Evolutionary conservation across 805 yeast genomes (phyloP).

Genomic region (Saccharomycopsis javanensis): DNA sequence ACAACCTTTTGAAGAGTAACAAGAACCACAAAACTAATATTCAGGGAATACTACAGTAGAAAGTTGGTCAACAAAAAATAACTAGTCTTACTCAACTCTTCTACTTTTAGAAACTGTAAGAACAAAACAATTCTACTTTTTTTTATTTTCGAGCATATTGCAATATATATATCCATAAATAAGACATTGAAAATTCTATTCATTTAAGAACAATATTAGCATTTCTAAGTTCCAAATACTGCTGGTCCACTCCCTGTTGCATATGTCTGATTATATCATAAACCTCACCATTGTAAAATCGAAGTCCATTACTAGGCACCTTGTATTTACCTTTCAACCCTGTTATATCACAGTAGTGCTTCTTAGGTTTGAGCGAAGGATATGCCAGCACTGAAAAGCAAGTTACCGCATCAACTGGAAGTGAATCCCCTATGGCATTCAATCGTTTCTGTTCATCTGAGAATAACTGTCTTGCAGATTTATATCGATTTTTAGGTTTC

Average conservation of each 20-base stretch:
- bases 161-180: too few relatives aligned
- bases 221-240: slow-evolving; percentile 74
- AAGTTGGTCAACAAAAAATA: too few relatives aligned
- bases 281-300: slow-evolving; percentile 78
- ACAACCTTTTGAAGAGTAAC: too few relatives aligned
- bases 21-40: too few relatives aligned
- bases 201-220: slow-evolving; percentile 77
- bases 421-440: slow-evolving; percentile 21
- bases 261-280: slow-evolving; percentile 61
- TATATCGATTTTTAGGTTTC: slow-evolving; percentile 53
- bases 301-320: slow-evolving; percentile 61
- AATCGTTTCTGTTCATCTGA: slow-evolving; percentile 72
- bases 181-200: too few relatives aligned
- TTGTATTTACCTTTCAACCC: slow-evolving; percentile 75
- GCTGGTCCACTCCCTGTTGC: slow-evolving; percentile 90
- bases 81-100: too few relatives aligned
- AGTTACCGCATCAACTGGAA: slow-evolving; percentile 43
- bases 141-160: too few relatives aligned
- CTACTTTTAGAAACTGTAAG: too few relatives aligned
- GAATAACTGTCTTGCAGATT: slow-evolving; percentile 61
- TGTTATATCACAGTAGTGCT: slow-evolving; percentile 87
- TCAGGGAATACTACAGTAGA: too few relatives aligned
- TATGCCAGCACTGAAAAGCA: slow-evolving; percentile 71
- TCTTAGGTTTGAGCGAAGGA: slow-evolving; percentile 72
- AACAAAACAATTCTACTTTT: too few relatives aligned